These are phyloP conservation scores for Ganoderma resinaceum DNA, from an alignment of 1,284 basidiomycete species.

Conservation along the genomic window DNA sequence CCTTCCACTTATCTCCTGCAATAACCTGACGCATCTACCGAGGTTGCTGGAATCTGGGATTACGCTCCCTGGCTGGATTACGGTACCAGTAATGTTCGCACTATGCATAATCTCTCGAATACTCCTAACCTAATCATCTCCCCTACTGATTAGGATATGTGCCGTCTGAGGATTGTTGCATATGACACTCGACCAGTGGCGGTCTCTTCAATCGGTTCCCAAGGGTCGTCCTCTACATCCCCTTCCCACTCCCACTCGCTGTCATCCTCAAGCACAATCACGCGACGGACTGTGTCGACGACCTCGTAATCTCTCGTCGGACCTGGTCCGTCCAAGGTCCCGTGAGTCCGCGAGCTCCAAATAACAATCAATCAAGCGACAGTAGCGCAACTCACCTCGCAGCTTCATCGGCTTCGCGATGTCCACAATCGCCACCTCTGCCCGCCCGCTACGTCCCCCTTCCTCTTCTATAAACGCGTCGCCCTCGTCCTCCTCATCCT, in stretches of 20 bases:
- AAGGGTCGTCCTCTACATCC: not conserved
- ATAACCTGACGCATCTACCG: no score
- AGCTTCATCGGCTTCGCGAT: conserved; percentile 27
- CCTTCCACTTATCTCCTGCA: no score
- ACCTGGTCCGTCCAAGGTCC: not conserved
- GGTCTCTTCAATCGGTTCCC: conserved; percentile 4
- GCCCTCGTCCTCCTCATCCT: not conserved
- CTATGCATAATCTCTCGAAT: not conserved
- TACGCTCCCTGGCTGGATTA: not conserved
- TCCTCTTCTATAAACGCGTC: not conserved
- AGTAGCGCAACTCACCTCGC: conserved; percentile 13
- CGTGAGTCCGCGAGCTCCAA: not conserved
- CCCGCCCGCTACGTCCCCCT: not conserved
- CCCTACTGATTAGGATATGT: not conserved
- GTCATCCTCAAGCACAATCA: conserved; percentile 13
- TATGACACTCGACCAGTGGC: conserved; percentile 8
- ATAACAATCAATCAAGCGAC: not conserved
- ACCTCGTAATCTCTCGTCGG: conserved; percentile 4
- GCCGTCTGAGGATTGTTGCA: conserved; percentile 9
- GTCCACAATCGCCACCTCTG: conserved; percentile 24
- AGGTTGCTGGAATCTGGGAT: no score
- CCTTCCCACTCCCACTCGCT: not conserved
- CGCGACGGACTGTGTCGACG: not conserved
- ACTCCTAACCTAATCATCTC: not conserved
- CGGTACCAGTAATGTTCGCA: not conserved